phyloP scores from a whole-genome alignment of 306 rosid genomes.

The Sphenostylis stenocarpa region DNA sequence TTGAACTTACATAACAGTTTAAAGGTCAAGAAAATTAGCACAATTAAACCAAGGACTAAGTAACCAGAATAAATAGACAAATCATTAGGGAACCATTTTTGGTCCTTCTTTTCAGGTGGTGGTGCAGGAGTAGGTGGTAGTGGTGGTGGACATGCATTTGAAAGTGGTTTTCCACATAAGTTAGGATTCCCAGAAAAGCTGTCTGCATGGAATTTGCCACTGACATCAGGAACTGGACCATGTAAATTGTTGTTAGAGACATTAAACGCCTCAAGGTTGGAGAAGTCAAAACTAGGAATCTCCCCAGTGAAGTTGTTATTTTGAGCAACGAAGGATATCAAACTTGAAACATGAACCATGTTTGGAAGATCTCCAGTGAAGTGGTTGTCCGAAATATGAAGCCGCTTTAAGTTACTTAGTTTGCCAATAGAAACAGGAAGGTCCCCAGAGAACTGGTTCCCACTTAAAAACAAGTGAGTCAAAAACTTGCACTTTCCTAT shows the following conservation, averaged over 20 bases:
- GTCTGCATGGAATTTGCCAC: slow-evolving; percentile 39
- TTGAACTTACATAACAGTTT: slow-evolving; percentile 21
- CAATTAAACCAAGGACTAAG: slow-evolving; percentile 37
- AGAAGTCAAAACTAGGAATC: slow-evolving; percentile 58
- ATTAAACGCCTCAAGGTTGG: slow-evolving; percentile 48
- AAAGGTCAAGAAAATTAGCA: slow-evolving; percentile 35
- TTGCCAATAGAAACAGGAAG: slow-evolving; percentile 47
- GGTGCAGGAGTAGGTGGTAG: slow-evolving; percentile 35
- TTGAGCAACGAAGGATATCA: slow-evolving; percentile 50
- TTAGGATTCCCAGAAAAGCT: slow-evolving; percentile 60
- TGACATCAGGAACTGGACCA: slow-evolving; percentile 53
- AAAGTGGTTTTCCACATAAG: slow-evolving; percentile 65
- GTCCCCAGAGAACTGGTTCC: slow-evolving; percentile 47
- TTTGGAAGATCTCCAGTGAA: slow-evolving; percentile 59
- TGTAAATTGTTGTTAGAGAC: slow-evolving; percentile 57
- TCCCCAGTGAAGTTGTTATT: slow-evolving; percentile 50
- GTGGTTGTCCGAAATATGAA: slow-evolving; percentile 45
- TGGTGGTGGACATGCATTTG: slow-evolving; percentile 41
- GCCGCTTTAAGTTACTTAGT: slow-evolving; percentile 45
- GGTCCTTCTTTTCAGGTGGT: slow-evolving; percentile 22
- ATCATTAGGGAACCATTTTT: background rate
- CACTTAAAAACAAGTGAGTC: slow-evolving; percentile 51
- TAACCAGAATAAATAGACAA: slow-evolving; percentile 52
- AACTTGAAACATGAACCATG: slow-evolving; percentile 44
- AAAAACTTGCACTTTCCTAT: slow-evolving; percentile 45